Evolutionary conservation across 106 monocot species (phyloP).

Genomic region (Amphibolis antarctica): DNA sequence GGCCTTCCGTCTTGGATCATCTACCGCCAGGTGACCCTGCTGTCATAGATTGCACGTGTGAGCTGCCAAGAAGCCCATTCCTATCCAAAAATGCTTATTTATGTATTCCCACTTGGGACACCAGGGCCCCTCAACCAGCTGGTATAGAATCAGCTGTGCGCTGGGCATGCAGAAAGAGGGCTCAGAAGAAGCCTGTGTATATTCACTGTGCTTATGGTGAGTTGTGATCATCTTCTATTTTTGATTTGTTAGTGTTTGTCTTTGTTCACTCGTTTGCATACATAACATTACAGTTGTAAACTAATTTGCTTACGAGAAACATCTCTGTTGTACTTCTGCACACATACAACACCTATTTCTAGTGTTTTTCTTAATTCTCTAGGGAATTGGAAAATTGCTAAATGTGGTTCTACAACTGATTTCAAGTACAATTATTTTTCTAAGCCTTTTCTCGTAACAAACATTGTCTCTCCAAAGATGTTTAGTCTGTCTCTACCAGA

Average conservation of each 20-base stretch:
- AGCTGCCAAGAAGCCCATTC: conserved; percentile 50
- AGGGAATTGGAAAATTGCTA: too few species aligned
- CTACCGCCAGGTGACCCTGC: conserved; percentile 74
- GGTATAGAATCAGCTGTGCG: conserved; percentile 74
- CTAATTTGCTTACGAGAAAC: too few species aligned
- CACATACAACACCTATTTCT: too few species aligned
- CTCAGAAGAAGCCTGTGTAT: conserved; percentile 58
- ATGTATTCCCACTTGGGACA: conserved; percentile 87
- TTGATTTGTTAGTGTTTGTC: background rate
- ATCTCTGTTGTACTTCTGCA: too few species aligned
- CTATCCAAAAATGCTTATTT: conserved; percentile 47
- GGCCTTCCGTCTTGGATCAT: conserved; percentile 54
- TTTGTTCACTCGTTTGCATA: too few species aligned
- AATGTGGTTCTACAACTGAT: too few species aligned
- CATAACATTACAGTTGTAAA: too few species aligned
- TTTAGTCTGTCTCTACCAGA: too few species aligned
- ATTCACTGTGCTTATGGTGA: conserved; percentile 88
- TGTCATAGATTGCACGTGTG: conserved; percentile 96
- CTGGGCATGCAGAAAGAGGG: conserved; percentile 67
- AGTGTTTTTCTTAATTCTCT: too few species aligned
- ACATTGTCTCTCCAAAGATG: too few species aligned
- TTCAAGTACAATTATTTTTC: too few species aligned
- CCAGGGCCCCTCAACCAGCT: conserved; percentile 56
- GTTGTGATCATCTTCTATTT: conserved; percentile 30
- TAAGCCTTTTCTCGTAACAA: too few species aligned